Base-by-base conservation (phyloP, 2,329 filamentous ascomycete genomes). In the Aspergillus felis region DNA sequence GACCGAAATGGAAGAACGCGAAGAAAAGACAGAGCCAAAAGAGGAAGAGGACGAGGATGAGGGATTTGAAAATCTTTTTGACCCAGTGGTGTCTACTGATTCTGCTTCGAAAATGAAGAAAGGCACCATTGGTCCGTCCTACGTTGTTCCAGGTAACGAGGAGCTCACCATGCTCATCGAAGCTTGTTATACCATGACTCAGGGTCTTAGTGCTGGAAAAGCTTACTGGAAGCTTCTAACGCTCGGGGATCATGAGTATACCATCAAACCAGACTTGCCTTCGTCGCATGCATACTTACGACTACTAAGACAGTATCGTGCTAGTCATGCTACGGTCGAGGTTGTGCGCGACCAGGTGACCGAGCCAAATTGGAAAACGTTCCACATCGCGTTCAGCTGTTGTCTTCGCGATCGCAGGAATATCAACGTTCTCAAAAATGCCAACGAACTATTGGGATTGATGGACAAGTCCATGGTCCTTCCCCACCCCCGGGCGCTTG, bases 341-440 rank as follows among this genome's bases (percentile, higher is more conserved):
- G 70, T 89, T n/a, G 70, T 97, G 22, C 70, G 76, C 25, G 68
- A 78, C 20, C 82, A 75, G 58, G 72, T 73, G 64, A 56, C 84
- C 83, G 2, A 66, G 67, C 24, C 83, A 42, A 74, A 70, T 56
- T 65, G 69, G 35, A 82, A 82, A 57, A 85, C 85, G 9, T 90
- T 92, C 75, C 83, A 84, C 54, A 82, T 91, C 50, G 91, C 88
- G 54, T 85, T 97, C 78, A 82, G 82, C 61, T 81, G 85, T 4
- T 96, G 92, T 72, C 77, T 85, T 25, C 84, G 87, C 56, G 91
- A 97, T 77, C 88, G 86, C 68, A 86, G 87, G 55, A 96, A 95
- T 71, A 79, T 72, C n/a, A 83, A 87, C 53, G 83, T 84, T 24
- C 82, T 96, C 62, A 74, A 78, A 3, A 81, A 88, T 62, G 88